Evolutionary conservation across 176 grass and related monocot genomes (phyloP).

Genomic region (Oryza brachyantha): DNA sequence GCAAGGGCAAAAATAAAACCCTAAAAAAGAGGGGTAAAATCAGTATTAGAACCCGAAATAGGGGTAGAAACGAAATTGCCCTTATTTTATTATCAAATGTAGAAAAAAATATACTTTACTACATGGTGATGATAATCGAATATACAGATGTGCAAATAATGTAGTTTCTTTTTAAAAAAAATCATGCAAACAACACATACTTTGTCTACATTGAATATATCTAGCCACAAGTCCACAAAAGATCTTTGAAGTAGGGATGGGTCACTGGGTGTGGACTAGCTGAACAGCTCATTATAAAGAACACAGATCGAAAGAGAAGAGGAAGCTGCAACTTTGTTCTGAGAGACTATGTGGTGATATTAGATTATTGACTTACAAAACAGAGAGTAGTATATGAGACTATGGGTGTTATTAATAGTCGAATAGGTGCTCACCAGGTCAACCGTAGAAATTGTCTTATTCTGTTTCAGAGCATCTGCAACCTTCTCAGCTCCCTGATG

Average conservation of each 20-base stretch:
- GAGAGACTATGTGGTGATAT: conserved; percentile 12
- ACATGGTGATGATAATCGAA: background rate
- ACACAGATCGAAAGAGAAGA: background rate
- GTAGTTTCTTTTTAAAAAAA: background rate
- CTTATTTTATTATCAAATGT: background rate
- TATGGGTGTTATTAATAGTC: background rate
- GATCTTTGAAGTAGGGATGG: background rate
- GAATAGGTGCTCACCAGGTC: conserved; percentile 74
- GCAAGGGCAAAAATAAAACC: too few relatives aligned
- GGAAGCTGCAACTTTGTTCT: background rate
- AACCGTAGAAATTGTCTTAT: conserved; percentile 77
- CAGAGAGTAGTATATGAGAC: background rate
- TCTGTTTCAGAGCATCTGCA: conserved; percentile 90
- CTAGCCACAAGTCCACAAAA: background rate
- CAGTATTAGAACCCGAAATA: too few relatives aligned
- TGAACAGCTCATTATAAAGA: background rate
- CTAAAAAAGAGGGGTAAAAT: too few relatives aligned
- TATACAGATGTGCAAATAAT: background rate
- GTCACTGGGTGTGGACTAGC: background rate
- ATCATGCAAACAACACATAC: background rate
- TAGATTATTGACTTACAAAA: background rate
- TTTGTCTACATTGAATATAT: background rate
- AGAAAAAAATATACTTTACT: background rate
- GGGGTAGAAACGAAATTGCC: too few relatives aligned
- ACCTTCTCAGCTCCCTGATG: conserved; percentile 82